Evolutionary conservation across 129 eudicot species (phyloP).

Genomic region (Ambrosia trifida): DNA sequence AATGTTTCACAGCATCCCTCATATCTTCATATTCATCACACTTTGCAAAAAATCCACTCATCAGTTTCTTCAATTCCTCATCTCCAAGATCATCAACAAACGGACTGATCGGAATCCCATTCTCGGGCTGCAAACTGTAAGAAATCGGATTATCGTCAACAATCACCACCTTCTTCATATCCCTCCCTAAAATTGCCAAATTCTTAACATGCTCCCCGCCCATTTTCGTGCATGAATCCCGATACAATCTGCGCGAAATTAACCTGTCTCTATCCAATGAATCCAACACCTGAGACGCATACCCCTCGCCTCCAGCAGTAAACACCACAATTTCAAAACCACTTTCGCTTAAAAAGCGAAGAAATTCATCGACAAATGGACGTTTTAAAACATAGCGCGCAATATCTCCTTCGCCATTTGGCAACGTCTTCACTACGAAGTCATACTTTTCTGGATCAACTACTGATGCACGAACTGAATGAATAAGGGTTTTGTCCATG

Average conservation of each 20-base stretch:
- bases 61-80: conserved; percentile 58
- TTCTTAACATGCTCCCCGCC: conserved; percentile 83
- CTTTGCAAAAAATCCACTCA: conserved; percentile 43
- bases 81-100: conserved; percentile 62
- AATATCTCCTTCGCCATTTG: background rate
- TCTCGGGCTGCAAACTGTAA: conserved; percentile 62
- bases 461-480: conserved; percentile 41
- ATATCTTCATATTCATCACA: conserved; percentile 55
- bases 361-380: too few relatives aligned
- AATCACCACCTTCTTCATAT: conserved; percentile 56
- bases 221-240: conserved; percentile 63
- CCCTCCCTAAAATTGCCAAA: conserved; percentile 61
- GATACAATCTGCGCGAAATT: conserved; percentile 62
- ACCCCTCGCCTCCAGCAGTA: conserved; percentile 79
- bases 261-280: conserved; percentile 44
- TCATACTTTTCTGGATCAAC: conserved; percentile 53
- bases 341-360: too few relatives aligned
- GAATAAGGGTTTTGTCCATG: conserved; percentile 74
- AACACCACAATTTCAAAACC: conserved; percentile 68
- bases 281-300: conserved; percentile 67
- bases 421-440: conserved; percentile 62
- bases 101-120: conserved; percentile 66
- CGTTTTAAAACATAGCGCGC: too few relatives aligned
- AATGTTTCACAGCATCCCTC: conserved; percentile 68
- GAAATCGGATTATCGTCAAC: conserved; percentile 92